These are phyloP conservation scores for Fusarium duplospermum DNA, from an alignment of 2,329 filamentous ascomycete genomes.

Conservation along the genomic window DNA sequence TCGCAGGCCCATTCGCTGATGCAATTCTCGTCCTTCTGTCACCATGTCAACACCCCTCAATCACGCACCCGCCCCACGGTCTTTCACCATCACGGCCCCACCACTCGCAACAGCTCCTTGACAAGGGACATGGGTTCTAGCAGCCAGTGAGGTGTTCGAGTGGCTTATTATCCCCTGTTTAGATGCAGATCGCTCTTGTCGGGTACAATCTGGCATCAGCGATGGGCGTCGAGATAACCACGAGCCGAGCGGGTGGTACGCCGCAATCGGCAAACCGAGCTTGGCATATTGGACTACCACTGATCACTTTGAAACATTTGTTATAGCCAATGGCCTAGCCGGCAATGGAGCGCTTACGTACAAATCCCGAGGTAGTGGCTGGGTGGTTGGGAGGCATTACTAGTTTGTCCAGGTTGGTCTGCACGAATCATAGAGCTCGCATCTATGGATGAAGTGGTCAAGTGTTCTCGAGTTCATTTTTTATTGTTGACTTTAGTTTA, in stretches of 20 bases:
- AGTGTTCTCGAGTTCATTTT: neutral
- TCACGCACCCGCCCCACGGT: constrained; percentile 40
- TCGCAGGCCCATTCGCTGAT: constrained; percentile 12
- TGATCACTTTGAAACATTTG: neutral
- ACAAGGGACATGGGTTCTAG: neutral
- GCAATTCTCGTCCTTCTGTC: constrained; percentile 15
- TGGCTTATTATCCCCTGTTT: neutral
- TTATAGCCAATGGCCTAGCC: neutral
- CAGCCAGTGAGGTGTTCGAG: neutral
- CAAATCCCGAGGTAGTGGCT: neutral
- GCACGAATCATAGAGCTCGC: neutral
- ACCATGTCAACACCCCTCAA: constrained; percentile 25
- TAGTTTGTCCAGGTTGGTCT: neutral
- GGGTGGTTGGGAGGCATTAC: neutral
- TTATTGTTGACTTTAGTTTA: neutral
- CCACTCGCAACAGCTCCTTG: neutral
- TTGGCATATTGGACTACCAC: neutral
- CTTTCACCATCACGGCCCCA: constrained; percentile 41
- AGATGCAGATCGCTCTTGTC: neutral
- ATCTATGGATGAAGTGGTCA: neutral
- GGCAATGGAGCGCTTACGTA: neutral
- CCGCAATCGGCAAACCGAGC: neutral
- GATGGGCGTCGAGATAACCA: neutral
- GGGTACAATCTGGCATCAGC: neutral
- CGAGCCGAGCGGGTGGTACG: neutral